These are phyloP conservation scores for Aquilaria agallochum DNA, from an alignment of 441 rosid species.

Conservation along the genomic window DNA sequence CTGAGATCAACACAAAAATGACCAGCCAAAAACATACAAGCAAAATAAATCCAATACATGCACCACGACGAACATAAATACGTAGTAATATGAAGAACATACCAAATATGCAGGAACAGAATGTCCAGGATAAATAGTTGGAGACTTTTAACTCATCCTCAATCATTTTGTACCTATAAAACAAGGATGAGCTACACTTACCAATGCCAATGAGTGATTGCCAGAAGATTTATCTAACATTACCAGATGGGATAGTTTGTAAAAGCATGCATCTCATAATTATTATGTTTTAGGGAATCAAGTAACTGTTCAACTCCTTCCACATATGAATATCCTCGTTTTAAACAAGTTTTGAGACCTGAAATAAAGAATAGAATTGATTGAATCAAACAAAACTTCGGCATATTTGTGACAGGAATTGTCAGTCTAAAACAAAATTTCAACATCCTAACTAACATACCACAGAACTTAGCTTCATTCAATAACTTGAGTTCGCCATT, in stretches of 20 bases:
- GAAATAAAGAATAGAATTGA: constrained; percentile 1
- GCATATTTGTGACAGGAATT: too few species aligned
- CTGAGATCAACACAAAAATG: too few species aligned
- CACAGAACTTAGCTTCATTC: too few species aligned
- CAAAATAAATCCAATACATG: too few species aligned
- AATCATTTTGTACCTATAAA: constrained; percentile 63
- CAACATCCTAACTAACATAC: too few species aligned
- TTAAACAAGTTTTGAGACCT: constrained; percentile 82
- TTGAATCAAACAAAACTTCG: too few species aligned
- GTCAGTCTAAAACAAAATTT: too few species aligned
- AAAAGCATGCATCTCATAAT: constrained; percentile 89
- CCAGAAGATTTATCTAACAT: constrained; percentile 1
- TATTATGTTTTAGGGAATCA: constrained; percentile 37
- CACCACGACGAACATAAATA: background rate
- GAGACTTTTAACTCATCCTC: constrained; percentile 79
- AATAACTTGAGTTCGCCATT: too few species aligned
- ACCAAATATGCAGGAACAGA: constrained; percentile 79
- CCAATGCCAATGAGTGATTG: constrained; percentile 1
- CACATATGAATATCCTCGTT: constrained; percentile 60
- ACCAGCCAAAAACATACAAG: too few species aligned
- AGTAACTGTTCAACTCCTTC: constrained; percentile 81
- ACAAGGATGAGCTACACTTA: constrained; percentile 16
- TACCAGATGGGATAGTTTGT: constrained; percentile 93
- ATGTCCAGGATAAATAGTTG: constrained; percentile 80
- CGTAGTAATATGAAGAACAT: constrained; percentile 14